Base-by-base conservation (phyloP, 192 early-diverging fungal genomes). In the Allomyces javanicus region DNA sequence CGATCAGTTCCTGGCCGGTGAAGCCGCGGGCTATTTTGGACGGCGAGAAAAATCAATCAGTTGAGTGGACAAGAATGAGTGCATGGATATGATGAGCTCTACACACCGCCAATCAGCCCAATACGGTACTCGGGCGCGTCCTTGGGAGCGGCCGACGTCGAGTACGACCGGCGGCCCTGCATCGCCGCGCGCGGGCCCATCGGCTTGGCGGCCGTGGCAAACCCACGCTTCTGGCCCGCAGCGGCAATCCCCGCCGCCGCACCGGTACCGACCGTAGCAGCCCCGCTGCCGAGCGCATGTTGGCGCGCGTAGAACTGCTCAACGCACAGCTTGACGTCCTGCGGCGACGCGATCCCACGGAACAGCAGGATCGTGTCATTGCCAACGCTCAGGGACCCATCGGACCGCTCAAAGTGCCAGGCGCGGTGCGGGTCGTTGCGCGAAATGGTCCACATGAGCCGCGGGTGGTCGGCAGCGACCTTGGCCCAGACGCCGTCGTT, bases 331-430 rank as follows among this genome's bases (percentile, higher is more conserved):
- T 88, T 81, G 63, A 95, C 81, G 64, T 81, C 77, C n/a, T 87
- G 81, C 72, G 90, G 75, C 74, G 90, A 82, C n/a, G 86, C 76
- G 62, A 96, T 74, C 22, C 96, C 94, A 69, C 91, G 91, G 87
- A 91, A 99, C 76, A 97, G 97, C 62, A 94, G 76, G 19, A 89
- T 92, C 66, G 78, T 74, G 64, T 87, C 85, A 66, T 74, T 72
- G 17, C 73, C 72, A 71, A 77, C 78, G n/a, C 80, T 85, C 71
- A 83, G 83, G 71, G 86, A 89, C 40, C 94, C 94, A 66, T 95
- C 88, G 17, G 91, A 88, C 64, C 90, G 86, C 69, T 96, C 90
- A 82, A 97, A 99, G 75, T 91, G 92, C 94, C 92, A 99, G n/a
- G 84, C 76, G 65, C 87, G 85, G 72, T 88, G 87, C 63, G 83